Conservation (phyloP, 2,329 filamentous ascomycete genomes). For the Bisporella sp. region DNA sequence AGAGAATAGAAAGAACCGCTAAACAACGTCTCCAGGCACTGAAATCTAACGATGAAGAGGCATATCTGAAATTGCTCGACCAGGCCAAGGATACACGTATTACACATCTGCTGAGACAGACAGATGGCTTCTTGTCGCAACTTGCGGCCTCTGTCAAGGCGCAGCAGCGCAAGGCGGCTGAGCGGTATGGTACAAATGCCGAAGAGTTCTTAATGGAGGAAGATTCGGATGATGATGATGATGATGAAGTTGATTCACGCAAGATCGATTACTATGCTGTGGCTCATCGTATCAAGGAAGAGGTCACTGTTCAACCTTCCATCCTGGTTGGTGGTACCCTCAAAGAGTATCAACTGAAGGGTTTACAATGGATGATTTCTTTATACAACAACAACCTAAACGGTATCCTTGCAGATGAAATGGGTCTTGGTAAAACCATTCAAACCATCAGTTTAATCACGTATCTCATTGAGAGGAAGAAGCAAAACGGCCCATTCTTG, state of each 20-base stretch:
- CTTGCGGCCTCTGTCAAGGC: slow-evolving; percentile 90
- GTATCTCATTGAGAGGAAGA: slow-evolving; percentile 93
- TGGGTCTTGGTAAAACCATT: slow-evolving; percentile 99
- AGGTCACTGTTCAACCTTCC: slow-evolving; percentile 72
- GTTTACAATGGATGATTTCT: slow-evolving; percentile 99
- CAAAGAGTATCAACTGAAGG: slow-evolving; percentile 98
- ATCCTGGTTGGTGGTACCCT: slow-evolving; percentile 88
- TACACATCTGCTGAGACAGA: slow-evolving; percentile 92
- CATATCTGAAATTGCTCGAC: slow-evolving; percentile 93
- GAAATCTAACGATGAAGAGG: slow-evolving; percentile 98
- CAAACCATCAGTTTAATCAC: slow-evolving; percentile 98
- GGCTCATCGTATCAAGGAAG: slow-evolving; percentile 91
- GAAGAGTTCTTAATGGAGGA: slow-evolving; percentile 42
- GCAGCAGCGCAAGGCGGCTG: slow-evolving; percentile 78
- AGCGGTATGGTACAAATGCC: slow-evolving; percentile 65
- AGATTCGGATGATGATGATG: slow-evolving; percentile 64
- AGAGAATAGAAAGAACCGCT: slow-evolving; percentile 91
- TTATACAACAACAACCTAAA: slow-evolving; percentile 99
- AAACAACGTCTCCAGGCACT: slow-evolving; percentile 99
- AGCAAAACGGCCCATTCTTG: slow-evolving; percentile 84
- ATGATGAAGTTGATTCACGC: slow-evolving; percentile 45
- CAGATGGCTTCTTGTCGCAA: slow-evolving; percentile 94
- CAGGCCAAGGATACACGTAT: slow-evolving; percentile 99
- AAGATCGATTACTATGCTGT: slow-evolving; percentile 99
- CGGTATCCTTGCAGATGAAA: slow-evolving; percentile 96